Percentiles rank a stretch among this genome's conserved stretches.
Conservation (phyloP, 2,329 filamentous ascomycete species). For the Colletotrichum spaethianum region DNA sequence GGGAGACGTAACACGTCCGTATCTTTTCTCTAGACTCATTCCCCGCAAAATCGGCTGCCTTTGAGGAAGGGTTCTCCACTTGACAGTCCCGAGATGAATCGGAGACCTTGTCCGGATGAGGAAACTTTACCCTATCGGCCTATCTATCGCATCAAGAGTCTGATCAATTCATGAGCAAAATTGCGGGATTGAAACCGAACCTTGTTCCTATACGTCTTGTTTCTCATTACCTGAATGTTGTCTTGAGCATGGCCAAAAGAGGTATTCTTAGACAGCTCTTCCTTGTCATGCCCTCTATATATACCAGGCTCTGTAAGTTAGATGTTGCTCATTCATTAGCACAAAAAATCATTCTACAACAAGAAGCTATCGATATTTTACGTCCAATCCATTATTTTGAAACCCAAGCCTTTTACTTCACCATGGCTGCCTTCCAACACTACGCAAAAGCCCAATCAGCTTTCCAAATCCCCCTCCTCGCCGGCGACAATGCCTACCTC, state of each 20-base stretch:
- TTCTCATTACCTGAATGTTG: neutral
- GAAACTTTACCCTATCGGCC: conserved; percentile 38
- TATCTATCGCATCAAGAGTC: neutral
- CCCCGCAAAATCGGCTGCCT: conserved; percentile 26
- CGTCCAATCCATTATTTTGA: neutral
- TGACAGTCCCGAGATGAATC: conserved; percentile 25
- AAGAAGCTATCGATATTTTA: neutral
- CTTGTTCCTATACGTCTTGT: neutral
- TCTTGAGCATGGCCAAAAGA: neutral
- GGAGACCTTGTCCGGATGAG: conserved; percentile 32
- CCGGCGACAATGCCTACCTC: conserved; percentile 77
- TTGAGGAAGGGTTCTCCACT: conserved; percentile 27
- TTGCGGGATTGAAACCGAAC: conserved; percentile 18
- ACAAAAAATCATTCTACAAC: neutral
- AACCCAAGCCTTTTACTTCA: conserved; percentile 20
- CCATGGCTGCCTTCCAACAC: conserved; percentile 63
- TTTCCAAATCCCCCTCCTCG: conserved; percentile 76
- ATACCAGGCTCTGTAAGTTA: neutral
- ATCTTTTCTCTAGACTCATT: conserved; percentile 24
- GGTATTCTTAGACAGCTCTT: neutral
- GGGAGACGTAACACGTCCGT: conserved; percentile 1
- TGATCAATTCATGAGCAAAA: neutral
- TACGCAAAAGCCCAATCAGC: conserved; percentile 70
- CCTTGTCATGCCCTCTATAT: neutral
- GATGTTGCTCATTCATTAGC: neutral